A percentile compares a stretch with the other conserved stretches of the same genome.
Evolutionary conservation across 805 yeast genomes (phyloP).

Genomic region (Kluyveromyces nonfermentans): DNA sequence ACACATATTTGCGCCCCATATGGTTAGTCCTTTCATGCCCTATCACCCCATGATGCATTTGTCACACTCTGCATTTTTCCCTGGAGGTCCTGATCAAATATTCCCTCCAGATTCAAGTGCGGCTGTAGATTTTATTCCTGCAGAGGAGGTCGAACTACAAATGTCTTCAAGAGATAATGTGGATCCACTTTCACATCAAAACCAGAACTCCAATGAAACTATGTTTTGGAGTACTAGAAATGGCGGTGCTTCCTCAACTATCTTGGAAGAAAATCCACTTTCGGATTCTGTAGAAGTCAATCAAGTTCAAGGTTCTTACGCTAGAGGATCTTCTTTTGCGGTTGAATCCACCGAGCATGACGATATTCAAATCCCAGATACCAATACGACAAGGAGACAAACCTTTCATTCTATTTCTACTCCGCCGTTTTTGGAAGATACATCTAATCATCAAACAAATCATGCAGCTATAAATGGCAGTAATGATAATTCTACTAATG

Average conservation of each 20-base stretch:
- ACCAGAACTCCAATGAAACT: background rate
- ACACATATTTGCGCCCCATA: conserved; percentile 1
- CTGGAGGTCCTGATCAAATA: conserved; percentile 1
- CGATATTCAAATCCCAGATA: background rate
- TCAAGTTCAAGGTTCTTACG: conserved; percentile 1
- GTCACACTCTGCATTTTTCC: conserved; percentile 2
- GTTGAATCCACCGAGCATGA: background rate
- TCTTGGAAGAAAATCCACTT: background rate
- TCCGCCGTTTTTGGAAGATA: conserved; percentile 9
- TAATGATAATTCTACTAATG: background rate
- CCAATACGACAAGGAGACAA: conserved; percentile 24
- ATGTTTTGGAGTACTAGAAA: background rate
- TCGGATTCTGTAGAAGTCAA: background rate
- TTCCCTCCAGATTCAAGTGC: conserved; percentile 3
- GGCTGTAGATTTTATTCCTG: conserved; percentile 2
- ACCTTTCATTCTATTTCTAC: conserved; percentile 26
- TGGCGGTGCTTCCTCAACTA: background rate
- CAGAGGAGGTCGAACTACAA: background rate
- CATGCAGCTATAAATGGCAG: conserved; percentile 1
- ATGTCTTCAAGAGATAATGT: background rate
- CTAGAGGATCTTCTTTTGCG: conserved; percentile 2
- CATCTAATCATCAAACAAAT: background rate
- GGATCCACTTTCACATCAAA: background rate
- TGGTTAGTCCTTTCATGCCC: conserved; percentile 3
- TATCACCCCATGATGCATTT: conserved; percentile 4